These are phyloP conservation scores for Graphium sp. DNA, from an alignment of 2,329 filamentous ascomycete species.

Conservation along the genomic window DNA sequence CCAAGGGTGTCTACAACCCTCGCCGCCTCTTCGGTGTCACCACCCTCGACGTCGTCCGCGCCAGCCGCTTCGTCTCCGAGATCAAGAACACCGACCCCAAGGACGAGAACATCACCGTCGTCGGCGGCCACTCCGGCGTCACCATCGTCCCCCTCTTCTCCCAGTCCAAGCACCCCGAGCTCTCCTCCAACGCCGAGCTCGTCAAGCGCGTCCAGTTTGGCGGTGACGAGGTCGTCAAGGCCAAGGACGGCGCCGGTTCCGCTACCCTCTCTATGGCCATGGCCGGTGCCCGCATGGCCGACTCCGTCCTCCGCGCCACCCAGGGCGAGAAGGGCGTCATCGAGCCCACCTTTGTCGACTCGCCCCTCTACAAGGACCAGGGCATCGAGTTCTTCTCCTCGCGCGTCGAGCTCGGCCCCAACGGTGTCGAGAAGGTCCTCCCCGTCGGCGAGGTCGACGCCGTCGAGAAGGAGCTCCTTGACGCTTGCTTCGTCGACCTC, in stretches of 20 bases:
- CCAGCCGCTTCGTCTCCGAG: conserved; percentile 93
- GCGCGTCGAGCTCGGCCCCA: conserved; percentile 87
- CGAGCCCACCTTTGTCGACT: conserved; percentile 95
- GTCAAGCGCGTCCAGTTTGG: conserved; percentile 96
- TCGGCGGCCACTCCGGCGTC: conserved; percentile 93
- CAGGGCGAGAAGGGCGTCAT: conserved; percentile 89
- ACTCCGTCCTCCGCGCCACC: conserved; percentile 81
- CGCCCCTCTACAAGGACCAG: conserved; percentile 95
- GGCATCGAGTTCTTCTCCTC: conserved; percentile 95
- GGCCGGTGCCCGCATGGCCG: conserved; percentile 71
- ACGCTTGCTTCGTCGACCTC: conserved; percentile 68
- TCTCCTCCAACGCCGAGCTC: conserved; percentile 63
- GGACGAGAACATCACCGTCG: conserved; percentile 86
- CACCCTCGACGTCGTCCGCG: conserved; percentile 96
- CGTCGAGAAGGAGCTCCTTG: conserved; percentile 78
- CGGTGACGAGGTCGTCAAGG: conserved; percentile 97
- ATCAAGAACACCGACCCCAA: conserved; percentile 80
- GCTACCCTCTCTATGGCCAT: conserved; percentile 98
- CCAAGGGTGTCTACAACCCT: conserved; percentile 90
- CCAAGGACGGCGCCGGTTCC: conserved; percentile 94
- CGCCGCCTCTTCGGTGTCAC: conserved; percentile 99
- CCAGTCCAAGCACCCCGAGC: conserved; percentile 75
- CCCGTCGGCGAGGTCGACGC: conserved; percentile 71
- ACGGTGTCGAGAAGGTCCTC: conserved; percentile 88
- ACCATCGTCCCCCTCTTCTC: conserved; percentile 97